Percentiles rank a stretch among this genome's conserved stretches.
These are phyloP conservation scores for Rubia yunnanensis DNA, from an alignment of 257 asterid species.

Conservation along the genomic window DNA sequence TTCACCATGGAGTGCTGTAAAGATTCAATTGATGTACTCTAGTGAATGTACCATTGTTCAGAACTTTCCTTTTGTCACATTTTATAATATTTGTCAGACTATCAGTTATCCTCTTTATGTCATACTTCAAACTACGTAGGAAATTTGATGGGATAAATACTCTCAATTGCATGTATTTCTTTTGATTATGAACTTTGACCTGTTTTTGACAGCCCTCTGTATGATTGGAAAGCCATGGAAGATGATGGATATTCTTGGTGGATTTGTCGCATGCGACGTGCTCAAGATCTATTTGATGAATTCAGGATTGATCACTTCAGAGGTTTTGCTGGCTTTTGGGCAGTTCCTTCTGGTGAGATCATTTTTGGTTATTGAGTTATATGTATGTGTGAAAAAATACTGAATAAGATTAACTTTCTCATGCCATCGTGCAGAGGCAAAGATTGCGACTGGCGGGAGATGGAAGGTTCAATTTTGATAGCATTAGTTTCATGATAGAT, in stretches of 20 bases:
- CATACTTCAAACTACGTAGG: not conserved
- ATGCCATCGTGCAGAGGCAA: slow-evolving; percentile 58
- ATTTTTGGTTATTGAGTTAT: slow-evolving; percentile 6
- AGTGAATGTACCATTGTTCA: not conserved
- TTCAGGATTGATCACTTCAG: slow-evolving; percentile 95
- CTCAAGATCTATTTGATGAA: slow-evolving; percentile 81
- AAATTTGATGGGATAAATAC: not conserved
- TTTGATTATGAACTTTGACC: slow-evolving; percentile 20
- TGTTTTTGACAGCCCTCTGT: slow-evolving; percentile 57
- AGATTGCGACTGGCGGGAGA: slow-evolving; percentile 67
- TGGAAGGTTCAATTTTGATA: slow-evolving; percentile 67
- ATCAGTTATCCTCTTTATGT: not conserved
- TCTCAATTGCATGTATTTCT: not conserved
- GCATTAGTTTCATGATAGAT: slow-evolving; percentile 16
- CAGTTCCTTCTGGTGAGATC: slow-evolving; percentile 89
- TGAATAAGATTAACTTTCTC: slow-evolving; percentile 10
- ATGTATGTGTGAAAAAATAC: slow-evolving; percentile 2
- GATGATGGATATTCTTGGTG: slow-evolving; percentile 90
- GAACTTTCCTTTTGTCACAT: not conserved
- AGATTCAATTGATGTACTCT: not conserved
- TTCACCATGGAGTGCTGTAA: not conserved
- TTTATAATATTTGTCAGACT: not conserved
- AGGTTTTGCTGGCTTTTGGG: slow-evolving; percentile 99
- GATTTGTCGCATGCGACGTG: slow-evolving; percentile 75
- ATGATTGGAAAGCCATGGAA: slow-evolving; percentile 97